phyloP scores from a whole-genome alignment of 2,329 filamentous ascomycete species.

The Phoma sp. region DNA sequence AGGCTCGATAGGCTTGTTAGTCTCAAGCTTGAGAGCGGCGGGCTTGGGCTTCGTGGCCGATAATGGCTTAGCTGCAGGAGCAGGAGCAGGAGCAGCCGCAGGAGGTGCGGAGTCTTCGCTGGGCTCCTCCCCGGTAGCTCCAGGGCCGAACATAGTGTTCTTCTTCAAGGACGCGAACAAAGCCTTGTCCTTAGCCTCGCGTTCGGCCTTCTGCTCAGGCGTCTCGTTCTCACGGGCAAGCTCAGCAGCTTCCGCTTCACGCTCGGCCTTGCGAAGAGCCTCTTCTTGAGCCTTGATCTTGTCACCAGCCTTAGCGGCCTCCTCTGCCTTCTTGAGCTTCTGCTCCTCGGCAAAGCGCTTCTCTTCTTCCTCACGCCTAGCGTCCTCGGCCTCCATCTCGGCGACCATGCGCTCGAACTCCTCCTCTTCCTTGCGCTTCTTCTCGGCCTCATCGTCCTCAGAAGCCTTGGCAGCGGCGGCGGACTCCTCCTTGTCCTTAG shows the following conservation, averaged over 20 bases:
- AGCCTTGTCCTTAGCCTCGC: conserved; percentile 40
- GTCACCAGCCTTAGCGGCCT: conserved; percentile 61
- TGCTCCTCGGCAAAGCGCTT: conserved; percentile 74
- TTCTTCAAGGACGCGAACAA: conserved; percentile 59
- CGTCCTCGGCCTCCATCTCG: conserved; percentile 62
- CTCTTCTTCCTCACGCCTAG: conserved; percentile 70
- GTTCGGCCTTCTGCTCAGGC: conserved; percentile 53
- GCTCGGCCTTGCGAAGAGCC: conserved; percentile 57
- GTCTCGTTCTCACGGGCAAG: conserved; percentile 51
- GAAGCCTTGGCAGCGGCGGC: conserved; percentile 54
- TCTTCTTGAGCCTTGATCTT: conserved; percentile 60
- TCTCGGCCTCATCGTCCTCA: conserved; percentile 41
- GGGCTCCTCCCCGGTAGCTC: conserved; percentile 44
- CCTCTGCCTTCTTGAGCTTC: conserved; percentile 66
- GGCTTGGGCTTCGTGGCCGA: conserved; percentile 78
- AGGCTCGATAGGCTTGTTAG: conserved; percentile 85
- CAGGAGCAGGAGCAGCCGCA: conserved; percentile 53
- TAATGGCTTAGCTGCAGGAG: conserved; percentile 45
- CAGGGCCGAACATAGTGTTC: conserved; percentile 56
- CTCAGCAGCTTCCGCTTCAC: conserved; percentile 59
- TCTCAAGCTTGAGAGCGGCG: conserved; percentile 85
- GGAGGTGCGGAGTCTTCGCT: conserved; percentile 49
- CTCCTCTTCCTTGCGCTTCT: conserved; percentile 51
- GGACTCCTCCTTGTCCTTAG: conserved; percentile 52
- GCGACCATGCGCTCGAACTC: conserved; percentile 68